Base-by-base conservation (phyloP, 352 stramenopile species). In the Phytophthora niederhauseri region DNA sequence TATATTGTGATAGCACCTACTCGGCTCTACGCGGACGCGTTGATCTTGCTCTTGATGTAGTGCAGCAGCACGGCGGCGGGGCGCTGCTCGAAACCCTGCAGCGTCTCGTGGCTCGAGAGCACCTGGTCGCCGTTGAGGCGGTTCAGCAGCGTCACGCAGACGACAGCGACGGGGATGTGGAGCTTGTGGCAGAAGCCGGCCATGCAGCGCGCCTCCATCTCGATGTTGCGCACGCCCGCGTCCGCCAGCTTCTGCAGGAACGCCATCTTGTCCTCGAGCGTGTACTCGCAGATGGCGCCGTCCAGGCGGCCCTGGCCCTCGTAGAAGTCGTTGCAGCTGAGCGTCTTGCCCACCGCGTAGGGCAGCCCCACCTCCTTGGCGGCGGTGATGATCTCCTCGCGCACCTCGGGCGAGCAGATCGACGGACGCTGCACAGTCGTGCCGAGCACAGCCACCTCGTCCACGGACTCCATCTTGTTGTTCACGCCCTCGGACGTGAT, bases 271-370 rank as follows among this genome's bases (percentile, higher is more conserved):
- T 95, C 84, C 31, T 95, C 85, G 19, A 78, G 57, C 12, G 84
- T 88, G 74, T 88, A 93, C 66, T 94, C 85, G 68, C 84, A 92
- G 63, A 94, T 90, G 45, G 87, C 85, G 34, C 87, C 87, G 36
- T 95, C 87, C n/a, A 95, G 72, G 17, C 87, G 87, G 36, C 87
- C 87, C 58, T 95, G 87, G 45, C 82, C 87, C 49, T 94, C 87
- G 74, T 95, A 95, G 43, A 95, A 95, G 69, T 93, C 87, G 71
- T 95, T 88, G 75, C 84, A 91, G 49, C 80, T 91, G 38, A 95
- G 81, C 50, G 87, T 95, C 76, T 95, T 95, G 63, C 87, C 85
- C 48, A 91, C 73, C 4, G 78, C 76, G 64, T 88, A 83, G n/a
- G 81, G 80, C 38, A 92, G 31, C 2, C 57, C 72, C 50, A 90